A percentile compares a stretch with the other conserved stretches of the same genome.
Conservation (phyloP, 73 alveolate species). For the Tetrahymena malaccensis region DNA sequence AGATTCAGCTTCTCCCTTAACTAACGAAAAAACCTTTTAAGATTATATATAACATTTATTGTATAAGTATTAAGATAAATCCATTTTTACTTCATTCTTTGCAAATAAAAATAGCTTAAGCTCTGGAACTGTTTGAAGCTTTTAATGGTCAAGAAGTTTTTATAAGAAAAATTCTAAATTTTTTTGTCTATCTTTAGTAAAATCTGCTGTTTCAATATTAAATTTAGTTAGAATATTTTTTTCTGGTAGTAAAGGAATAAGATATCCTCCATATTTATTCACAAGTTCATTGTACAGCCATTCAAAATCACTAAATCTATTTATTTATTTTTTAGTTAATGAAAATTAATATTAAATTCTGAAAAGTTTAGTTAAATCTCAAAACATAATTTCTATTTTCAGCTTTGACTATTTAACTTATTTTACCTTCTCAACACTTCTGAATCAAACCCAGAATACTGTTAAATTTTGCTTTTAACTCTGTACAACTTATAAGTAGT, state of each 20-base stretch:
- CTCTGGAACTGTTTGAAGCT: conserved; percentile 25
- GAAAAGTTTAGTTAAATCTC: too few relatives aligned
- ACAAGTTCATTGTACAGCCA: conserved; percentile 31
- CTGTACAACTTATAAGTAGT: conserved; percentile 25
- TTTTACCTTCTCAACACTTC: conserved; percentile 26
- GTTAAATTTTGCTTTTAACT: conserved; percentile 14
- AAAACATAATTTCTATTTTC: too few relatives aligned
- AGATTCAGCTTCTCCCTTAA: conserved; percentile 34
- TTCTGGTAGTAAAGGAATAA: conserved; percentile 35
- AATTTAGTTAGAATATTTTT: conserved; percentile 26
- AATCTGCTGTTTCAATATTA: conserved; percentile 22
- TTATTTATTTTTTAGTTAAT: neutral
- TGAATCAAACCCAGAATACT: conserved; percentile 19
- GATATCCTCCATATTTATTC: conserved; percentile 40
- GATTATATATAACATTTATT: neutral
- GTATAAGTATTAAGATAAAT: neutral
- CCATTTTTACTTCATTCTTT: conserved; percentile 3
- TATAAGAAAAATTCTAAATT: conserved; percentile 18
- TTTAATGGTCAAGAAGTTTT: conserved; percentile 18
- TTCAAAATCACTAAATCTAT: conserved; percentile 43
- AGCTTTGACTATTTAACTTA: neutral
- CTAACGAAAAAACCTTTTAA: conserved; percentile 11
- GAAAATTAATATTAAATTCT: neutral
- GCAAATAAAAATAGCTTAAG: conserved; percentile 18
- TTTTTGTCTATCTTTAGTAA: conserved; percentile 25